Base-by-base conservation (phyloP, 2,329 filamentous ascomycete genomes). In the Exophiala viscosa region DNA sequence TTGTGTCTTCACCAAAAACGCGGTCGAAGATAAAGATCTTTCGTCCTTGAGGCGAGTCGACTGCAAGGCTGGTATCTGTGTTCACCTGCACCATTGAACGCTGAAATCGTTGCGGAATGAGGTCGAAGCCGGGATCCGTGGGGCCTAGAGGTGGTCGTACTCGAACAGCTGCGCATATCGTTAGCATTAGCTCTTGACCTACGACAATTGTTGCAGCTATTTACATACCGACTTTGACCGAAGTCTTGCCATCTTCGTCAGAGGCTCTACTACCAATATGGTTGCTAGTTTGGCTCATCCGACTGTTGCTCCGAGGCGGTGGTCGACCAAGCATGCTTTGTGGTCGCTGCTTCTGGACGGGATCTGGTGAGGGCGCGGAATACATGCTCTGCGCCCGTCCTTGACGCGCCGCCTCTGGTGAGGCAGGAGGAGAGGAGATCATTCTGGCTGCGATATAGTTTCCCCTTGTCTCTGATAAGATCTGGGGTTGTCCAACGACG, bases 21-120 rank as follows among this genome's bases (percentile, higher is more conserved):
- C 90, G 86, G 72, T 99, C 93, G 67, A 99, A 99, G 15, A 97
- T 86, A 67, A 99, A 99, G 3, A 96, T 79, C 68, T 97, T 97
- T 66, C 87, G 87, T 45, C 92, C 93, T 66, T 96, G 90, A 0
- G 90, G 87, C 2, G 91, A 88, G 66, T 97, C 93, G 62, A 99
- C 90, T 18, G 88, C 80, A 44, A 99, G 76, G 67, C 82, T 95
- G 5, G 90, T 96, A 40, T 87, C 80, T 13, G 90, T 89, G 9
- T 86, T 90, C 55, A 92, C 88, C 60, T 96, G 90, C 58, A 95
- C 90, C 77, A 92, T 96, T 35, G 91, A 86, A 59, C 87, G 84
- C 70, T 96, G 92, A 67, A 99, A 99, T 65, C 93, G 85, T 70
- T 96, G 91, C 11, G 93, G 93, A 52, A 99, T 93, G 60, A 97